These are phyloP conservation scores for Citropsis articulata DNA, from an alignment of 345 rosid genomes.

Conservation along the genomic window DNA sequence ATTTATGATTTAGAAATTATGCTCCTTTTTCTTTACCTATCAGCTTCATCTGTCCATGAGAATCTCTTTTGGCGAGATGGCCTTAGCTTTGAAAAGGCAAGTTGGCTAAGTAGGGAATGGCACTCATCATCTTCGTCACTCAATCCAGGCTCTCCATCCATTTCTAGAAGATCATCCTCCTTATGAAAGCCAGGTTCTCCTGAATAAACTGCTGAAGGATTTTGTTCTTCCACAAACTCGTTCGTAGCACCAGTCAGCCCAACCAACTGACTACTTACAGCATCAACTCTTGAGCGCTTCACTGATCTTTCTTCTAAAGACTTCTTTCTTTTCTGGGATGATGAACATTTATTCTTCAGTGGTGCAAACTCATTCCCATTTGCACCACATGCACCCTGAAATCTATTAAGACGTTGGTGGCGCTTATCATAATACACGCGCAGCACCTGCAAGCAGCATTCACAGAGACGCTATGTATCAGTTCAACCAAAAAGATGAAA, in stretches of 20 bases:
- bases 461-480: background rate
- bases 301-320: constrained; percentile 26
- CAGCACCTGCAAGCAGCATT: constrained; percentile 61
- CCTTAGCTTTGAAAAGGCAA: constrained; percentile 43
- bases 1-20: constrained; percentile 1
- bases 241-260: constrained; percentile 23
- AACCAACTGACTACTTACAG: constrained; percentile 27
- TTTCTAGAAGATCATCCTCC: constrained; percentile 34
- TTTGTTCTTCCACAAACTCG: constrained; percentile 25
- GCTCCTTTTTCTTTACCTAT: constrained; percentile 51
- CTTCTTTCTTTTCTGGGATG: constrained; percentile 61
- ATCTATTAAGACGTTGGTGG: constrained; percentile 45
- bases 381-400: constrained; percentile 30
- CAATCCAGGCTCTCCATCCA: constrained; percentile 32
- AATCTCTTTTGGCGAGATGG: constrained; percentile 53
- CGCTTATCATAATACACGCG: constrained; percentile 64
- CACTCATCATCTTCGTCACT: constrained; percentile 45
- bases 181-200: constrained; percentile 34
- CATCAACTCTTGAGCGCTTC: constrained; percentile 36
- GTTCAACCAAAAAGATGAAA: constrained; percentile 8
- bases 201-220: constrained; percentile 20
- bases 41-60: constrained; percentile 85
- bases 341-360: constrained; percentile 29
- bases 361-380: constrained; percentile 24
- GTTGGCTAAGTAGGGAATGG: constrained; percentile 36